Evolutionary conservation across 73 alveolate species (phyloP).

Genomic region (Paramecium sexaurelia): DNA sequence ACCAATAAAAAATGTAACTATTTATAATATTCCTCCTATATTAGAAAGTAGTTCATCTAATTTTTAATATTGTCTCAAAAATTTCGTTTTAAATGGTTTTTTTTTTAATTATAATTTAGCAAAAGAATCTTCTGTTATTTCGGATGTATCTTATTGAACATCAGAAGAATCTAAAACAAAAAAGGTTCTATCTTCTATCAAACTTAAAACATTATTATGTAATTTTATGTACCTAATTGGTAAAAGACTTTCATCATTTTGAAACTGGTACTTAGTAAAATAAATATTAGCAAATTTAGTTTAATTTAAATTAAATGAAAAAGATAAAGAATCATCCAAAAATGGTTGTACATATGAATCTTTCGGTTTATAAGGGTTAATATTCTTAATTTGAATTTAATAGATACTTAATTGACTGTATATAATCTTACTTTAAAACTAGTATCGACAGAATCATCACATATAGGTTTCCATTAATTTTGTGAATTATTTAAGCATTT

Average conservation of each 20-base stretch:
- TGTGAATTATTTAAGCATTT: not conserved
- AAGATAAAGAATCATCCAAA: not conserved
- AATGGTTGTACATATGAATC: not conserved
- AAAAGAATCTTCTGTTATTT: not conserved
- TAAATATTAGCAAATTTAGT: not conserved
- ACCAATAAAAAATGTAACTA: not conserved
- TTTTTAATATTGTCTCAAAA: not conserved
- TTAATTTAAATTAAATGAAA: not conserved
- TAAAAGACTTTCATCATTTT: not conserved
- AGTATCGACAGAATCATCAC: not conserved
- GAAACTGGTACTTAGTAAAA: not conserved
- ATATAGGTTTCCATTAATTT: not conserved
- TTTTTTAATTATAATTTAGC: not conserved
- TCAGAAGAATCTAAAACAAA: not conserved
- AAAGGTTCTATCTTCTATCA: not conserved
- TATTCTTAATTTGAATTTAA: not conserved
- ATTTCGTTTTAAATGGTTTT: not conserved
- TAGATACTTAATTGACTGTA: not conserved
- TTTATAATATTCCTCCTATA: not conserved
- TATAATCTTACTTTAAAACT: not conserved
- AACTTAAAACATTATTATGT: not conserved
- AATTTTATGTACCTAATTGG: not conserved
- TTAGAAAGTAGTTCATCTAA: not conserved
- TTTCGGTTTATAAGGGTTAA: not conserved
- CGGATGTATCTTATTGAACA: not conserved